Evolutionary conservation across 176 grass and related monocot genomes (phyloP).

Genomic region (Themeda triandra): DNA sequence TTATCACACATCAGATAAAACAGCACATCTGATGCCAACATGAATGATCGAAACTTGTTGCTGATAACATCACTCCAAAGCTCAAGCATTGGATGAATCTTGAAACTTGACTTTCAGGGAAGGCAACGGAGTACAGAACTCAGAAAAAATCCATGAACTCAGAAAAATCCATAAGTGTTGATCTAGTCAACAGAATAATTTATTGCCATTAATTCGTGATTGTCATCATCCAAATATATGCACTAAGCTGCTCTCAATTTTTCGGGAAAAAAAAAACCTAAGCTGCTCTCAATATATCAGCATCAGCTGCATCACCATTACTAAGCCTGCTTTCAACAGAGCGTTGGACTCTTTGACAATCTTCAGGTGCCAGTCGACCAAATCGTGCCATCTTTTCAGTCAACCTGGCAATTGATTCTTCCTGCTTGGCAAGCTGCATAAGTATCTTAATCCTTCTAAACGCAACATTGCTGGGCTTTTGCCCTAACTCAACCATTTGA

Average conservation of each 20-base stretch:
- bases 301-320: background rate
- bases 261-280: too few species aligned
- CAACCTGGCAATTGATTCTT: slow-evolving; percentile 59
- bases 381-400: slow-evolving; percentile 48
- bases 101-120: background rate
- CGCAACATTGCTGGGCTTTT: slow-evolving; percentile 64
- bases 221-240: background rate
- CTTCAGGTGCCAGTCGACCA: slow-evolving; percentile 13
- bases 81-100: slow-evolving; percentile 21
- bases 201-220: background rate
- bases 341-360: slow-evolving; percentile 27
- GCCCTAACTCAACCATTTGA: slow-evolving; percentile 71
- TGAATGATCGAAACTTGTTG: slow-evolving; percentile 65
- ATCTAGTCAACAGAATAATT: slow-evolving; percentile 15
- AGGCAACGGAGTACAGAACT: background rate
- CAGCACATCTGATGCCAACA: slow-evolving; percentile 69
- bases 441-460: slow-evolving; percentile 85
- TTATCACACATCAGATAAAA: slow-evolving; percentile 72
- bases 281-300: background rate
- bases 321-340: slow-evolving; percentile 14
- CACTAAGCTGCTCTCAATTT: background rate
- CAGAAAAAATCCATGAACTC: too few species aligned
- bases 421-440: slow-evolving; percentile 75
- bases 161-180: background rate
- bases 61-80: slow-evolving; percentile 78